Percentiles rank a stretch among this genome's conserved stretches.
Conservation (phyloP, 192 early-diverging fungal genomes). For the Podochytrium sp. region DNA sequence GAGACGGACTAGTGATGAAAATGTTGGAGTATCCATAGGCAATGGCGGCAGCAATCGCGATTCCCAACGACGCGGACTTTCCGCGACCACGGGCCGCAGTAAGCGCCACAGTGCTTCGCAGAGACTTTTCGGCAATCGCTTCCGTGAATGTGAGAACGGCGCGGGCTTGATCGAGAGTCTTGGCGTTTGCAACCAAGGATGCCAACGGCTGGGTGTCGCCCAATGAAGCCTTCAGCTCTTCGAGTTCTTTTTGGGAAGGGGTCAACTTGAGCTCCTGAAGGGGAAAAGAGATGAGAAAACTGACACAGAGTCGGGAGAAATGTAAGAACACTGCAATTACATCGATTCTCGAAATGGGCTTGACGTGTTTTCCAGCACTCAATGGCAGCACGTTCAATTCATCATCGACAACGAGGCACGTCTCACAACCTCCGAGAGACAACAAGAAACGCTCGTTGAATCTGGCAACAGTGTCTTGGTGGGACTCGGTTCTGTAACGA, state of each 20-base stretch:
- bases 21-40: constrained; percentile 99
- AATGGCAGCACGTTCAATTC: constrained; percentile 97
- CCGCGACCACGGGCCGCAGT: constrained; percentile 96
- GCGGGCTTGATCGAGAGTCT: constrained; percentile 95
- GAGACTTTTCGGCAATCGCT: constrained; percentile 90
- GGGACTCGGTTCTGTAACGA: constrained; percentile 92
- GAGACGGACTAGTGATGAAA: constrained; percentile 96
- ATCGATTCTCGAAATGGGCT: constrained; percentile 71
- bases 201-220: constrained; percentile 92
- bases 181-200: constrained; percentile 75
- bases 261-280: constrained; percentile 36
- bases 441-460: constrained; percentile 99
- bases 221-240: constrained; percentile 82
- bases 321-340: constrained; percentile 4
- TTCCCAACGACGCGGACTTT: constrained; percentile 94
- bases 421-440: constrained; percentile 84
- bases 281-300: not conserved
- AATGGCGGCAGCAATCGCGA: constrained; percentile 93
- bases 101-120: constrained; percentile 88
- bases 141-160: constrained; percentile 97
- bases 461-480: constrained; percentile 89
- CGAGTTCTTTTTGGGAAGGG: constrained; percentile 66
- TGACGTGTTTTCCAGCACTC: constrained; percentile 90
- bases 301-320: no score
- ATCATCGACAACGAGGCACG: constrained; percentile 94